phyloP scores from a whole-genome alignment of 2,329 filamentous ascomycete species.

The Ilyonectria robusta region DNA sequence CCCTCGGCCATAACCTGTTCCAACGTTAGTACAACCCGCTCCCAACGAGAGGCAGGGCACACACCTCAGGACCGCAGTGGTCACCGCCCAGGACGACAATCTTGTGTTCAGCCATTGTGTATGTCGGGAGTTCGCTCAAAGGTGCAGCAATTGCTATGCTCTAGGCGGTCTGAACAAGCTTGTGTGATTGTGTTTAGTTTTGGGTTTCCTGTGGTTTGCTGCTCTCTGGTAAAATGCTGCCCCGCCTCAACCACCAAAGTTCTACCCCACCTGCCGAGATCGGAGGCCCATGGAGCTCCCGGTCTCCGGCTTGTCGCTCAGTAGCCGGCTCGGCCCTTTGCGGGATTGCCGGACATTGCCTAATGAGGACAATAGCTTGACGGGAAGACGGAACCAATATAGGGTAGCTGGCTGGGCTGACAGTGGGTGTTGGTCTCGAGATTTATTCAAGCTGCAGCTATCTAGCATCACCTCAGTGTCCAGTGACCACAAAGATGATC shows the following conservation, averaged over 20 bases:
- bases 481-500: neutral
- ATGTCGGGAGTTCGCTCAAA: conserved; percentile 6
- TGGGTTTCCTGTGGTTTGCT: conserved; percentile 18
- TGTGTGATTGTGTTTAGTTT: conserved; percentile 25
- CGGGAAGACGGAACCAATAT: neutral
- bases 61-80: conserved; percentile 88
- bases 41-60: conserved; percentile 43
- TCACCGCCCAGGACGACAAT: conserved; percentile 88
- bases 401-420: neutral
- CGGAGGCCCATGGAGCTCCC: conserved; percentile 47
- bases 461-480: no score
- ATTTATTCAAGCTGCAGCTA: neutral
- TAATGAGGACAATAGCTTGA: conserved; percentile 18
- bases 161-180: neutral
- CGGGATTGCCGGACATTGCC: conserved; percentile 35
- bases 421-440: neutral
- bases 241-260: conserved; percentile 41
- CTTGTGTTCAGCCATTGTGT: conserved; percentile 77
- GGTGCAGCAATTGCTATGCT: conserved; percentile 4
- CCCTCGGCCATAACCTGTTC: conserved; percentile 82
- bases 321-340: conserved; percentile 37
- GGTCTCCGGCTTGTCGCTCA: conserved; percentile 36
- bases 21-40: conserved; percentile 34
- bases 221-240: conserved; percentile 34
- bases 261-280: conserved; percentile 56